Conservation (phyloP, 2,329 filamentous ascomycete genomes). For the Helotiales sp. region DNA sequence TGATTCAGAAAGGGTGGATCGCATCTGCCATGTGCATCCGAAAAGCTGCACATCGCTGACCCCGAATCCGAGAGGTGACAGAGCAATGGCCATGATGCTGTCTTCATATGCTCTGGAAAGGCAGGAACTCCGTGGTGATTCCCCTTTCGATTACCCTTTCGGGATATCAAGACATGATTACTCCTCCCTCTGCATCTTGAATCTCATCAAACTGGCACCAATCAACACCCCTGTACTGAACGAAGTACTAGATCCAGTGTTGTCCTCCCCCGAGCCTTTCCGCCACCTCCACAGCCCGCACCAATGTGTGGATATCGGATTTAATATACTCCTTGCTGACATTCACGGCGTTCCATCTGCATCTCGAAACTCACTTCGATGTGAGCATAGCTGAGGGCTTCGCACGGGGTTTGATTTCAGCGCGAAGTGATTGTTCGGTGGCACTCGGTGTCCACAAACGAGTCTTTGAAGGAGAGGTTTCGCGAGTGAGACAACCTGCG, state of each 20-base stretch:
- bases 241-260: neutral
- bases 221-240: neutral
- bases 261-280: neutral
- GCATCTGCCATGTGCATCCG: neutral
- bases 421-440: neutral
- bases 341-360: neutral
- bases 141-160: neutral
- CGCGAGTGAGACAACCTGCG: neutral
- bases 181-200: neutral
- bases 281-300: neutral
- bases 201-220: too few relatives aligned
- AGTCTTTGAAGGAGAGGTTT: neutral
- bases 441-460: neutral
- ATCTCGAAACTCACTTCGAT: neutral
- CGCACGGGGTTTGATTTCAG: neutral
- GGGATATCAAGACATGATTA: conserved; percentile 7
- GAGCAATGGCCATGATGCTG: neutral
- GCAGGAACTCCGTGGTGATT: neutral
- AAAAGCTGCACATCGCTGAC: neutral
- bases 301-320: neutral
- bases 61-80: neutral
- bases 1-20: neutral
- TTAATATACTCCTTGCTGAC: neutral
- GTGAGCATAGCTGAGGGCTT: neutral
- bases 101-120: neutral